Percentiles rank a stretch among this genome's conserved stretches.
These are phyloP conservation scores for Penicillium sp. DNA, from an alignment of 2,329 filamentous ascomycete genomes.

Conservation along the genomic window DNA sequence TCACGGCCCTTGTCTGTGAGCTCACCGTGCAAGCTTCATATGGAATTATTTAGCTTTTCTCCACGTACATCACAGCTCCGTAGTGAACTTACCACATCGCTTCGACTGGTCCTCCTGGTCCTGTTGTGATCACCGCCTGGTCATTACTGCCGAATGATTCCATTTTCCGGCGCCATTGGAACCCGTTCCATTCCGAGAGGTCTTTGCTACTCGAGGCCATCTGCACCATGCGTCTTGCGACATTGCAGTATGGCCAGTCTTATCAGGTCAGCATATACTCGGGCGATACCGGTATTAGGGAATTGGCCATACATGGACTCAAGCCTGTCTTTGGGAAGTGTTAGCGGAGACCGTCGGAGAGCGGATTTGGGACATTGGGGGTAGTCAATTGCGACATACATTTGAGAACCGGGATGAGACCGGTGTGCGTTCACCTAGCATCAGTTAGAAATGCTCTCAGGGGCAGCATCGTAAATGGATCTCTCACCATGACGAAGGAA, in stretches of 20 bases:
- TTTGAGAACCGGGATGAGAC: slow-evolving; percentile 83
- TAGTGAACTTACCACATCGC: slow-evolving; percentile 60
- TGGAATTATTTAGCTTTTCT: slow-evolving; percentile 9
- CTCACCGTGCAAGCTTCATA: slow-evolving; percentile 48
- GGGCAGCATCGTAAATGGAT: slow-evolving; percentile 1
- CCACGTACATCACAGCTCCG: neutral
- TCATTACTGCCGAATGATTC: slow-evolving; percentile 70
- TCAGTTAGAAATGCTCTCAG: slow-evolving; percentile 3
- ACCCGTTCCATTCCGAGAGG: slow-evolving; percentile 47
- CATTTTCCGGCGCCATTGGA: slow-evolving; percentile 61
- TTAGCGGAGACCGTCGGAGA: slow-evolving; percentile 5
- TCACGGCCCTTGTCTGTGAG: slow-evolving; percentile 66
- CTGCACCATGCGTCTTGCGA: slow-evolving; percentile 61
- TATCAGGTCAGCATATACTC: slow-evolving; percentile 11
- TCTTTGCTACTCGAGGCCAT: slow-evolving; percentile 50
- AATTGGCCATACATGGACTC: slow-evolving; percentile 36
- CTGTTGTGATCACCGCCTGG: slow-evolving; percentile 60
- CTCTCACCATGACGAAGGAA: slow-evolving; percentile 64
- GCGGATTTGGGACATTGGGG: neutral
- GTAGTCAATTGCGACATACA: slow-evolving; percentile 30
- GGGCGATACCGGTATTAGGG: neutral
- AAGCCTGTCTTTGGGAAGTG: slow-evolving; percentile 39
- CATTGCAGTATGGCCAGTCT: slow-evolving; percentile 85
- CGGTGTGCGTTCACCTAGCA: slow-evolving; percentile 62
- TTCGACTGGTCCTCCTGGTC: slow-evolving; percentile 63